phyloP scores from a whole-genome alignment of 2,329 filamentous ascomycete species.

The Aspergillus brasiliensis region DNA sequence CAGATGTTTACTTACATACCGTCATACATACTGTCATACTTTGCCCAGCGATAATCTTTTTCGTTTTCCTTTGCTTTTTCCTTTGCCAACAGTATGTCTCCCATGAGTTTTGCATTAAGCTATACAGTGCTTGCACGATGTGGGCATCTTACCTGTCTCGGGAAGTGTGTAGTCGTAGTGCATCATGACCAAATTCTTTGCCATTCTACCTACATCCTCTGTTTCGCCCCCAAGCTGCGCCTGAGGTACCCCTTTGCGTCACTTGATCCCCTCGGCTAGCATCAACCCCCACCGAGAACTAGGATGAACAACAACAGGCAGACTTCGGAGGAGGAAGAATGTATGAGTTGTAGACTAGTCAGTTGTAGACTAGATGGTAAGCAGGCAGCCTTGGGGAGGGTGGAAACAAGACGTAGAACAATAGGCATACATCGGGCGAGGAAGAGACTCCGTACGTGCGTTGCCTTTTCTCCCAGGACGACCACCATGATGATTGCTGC shows the following conservation, averaged over 20 bases:
- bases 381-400: neutral
- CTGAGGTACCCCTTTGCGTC: neutral
- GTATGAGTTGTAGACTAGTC: neutral
- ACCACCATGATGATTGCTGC: conserved; percentile 19
- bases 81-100: neutral
- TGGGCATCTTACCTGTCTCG: neutral
- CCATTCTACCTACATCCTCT: neutral
- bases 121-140: neutral
- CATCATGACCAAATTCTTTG: conserved; percentile 6
- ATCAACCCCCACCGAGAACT: neutral
- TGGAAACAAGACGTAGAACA: neutral
- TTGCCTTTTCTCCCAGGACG: neutral
- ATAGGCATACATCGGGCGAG: neutral
- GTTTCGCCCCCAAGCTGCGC: neutral
- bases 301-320: neutral
- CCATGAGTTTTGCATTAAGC: neutral
- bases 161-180: neutral
- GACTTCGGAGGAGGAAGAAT: neutral
- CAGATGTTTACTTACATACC: neutral
- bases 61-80: neutral
- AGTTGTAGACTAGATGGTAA: neutral
- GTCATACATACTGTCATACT: neutral
- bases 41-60: neutral
- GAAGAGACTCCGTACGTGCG: neutral
- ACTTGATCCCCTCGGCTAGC: neutral